Evolutionary conservation across 176 grass and related monocot species (phyloP).

Genomic region (Ananas comosus): DNA sequence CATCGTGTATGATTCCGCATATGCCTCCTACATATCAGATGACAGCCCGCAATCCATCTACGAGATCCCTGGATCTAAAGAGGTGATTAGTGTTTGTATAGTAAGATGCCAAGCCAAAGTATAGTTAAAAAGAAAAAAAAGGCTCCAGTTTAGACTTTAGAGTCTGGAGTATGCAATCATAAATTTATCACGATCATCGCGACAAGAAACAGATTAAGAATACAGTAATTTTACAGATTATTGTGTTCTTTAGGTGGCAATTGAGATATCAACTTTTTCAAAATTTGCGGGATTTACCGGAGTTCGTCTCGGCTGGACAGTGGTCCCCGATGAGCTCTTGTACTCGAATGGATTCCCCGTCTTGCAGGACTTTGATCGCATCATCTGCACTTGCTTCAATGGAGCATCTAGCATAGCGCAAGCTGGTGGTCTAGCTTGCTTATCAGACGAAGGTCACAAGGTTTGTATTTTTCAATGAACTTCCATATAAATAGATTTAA

Average conservation of each 20-base stretch:
- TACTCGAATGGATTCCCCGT: conserved; percentile 52
- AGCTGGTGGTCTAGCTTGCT: conserved; percentile 59
- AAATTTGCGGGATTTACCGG: conserved; percentile 94
- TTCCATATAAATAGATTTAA: background rate
- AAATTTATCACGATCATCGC: background rate
- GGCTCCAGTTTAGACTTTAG: no score
- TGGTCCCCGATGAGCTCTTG: conserved; percentile 67
- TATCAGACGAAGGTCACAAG: conserved; percentile 45
- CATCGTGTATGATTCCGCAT: conserved; percentile 76
- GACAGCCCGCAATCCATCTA: conserved; percentile 60
- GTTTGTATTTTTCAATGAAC: conserved; percentile 1
- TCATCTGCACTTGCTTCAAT: conserved; percentile 89
- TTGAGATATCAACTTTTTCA: conserved; percentile 92
- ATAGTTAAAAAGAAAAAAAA: no score
- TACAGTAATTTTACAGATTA: background rate
- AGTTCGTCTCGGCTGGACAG: conserved; percentile 74
- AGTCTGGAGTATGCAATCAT: no score
- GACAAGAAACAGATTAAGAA: background rate
- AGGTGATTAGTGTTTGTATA: conserved; percentile 27
- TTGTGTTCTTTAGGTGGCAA: conserved; percentile 44
- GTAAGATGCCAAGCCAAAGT: background rate
- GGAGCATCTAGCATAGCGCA: conserved; percentile 83
- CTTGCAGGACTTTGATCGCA: conserved; percentile 71
- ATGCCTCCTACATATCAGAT: conserved; percentile 50
- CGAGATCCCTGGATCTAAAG: conserved; percentile 69